phyloP scores from a whole-genome alignment of 2,329 filamentous ascomycete species.

The Blastomyces percursus region DNA sequence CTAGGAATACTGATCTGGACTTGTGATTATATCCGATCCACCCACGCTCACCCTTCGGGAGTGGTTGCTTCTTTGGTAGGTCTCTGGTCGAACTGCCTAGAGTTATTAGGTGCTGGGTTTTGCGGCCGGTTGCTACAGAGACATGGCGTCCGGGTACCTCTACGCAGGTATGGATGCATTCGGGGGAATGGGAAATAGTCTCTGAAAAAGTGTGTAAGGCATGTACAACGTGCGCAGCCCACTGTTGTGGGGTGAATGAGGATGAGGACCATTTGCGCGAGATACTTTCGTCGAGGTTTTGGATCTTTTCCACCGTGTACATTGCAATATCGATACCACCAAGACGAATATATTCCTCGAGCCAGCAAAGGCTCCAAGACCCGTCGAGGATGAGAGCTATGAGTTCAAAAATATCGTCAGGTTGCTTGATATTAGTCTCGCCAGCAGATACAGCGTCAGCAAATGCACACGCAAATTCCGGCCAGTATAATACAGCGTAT shows the following conservation, averaged over 20 bases:
- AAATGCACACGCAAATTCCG: constrained; percentile 4
- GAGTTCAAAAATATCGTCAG: constrained; percentile 1
- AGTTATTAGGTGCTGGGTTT: background rate
- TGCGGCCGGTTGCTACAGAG: background rate
- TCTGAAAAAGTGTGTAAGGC: constrained; percentile 6
- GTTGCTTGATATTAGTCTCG: background rate
- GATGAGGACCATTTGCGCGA: background rate
- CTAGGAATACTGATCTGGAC: constrained; percentile 5
- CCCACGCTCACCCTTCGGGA: constrained; percentile 5
- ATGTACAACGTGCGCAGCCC: constrained; percentile 6
- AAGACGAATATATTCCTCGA: constrained; percentile 7
- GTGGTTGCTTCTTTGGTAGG: background rate
- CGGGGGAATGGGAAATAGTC: constrained; percentile 2
- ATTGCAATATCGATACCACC: constrained; percentile 6
- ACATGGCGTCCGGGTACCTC: background rate
- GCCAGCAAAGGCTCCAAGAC: constrained; percentile 4
- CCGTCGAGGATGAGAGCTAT: constrained; percentile 4
- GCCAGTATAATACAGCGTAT: constrained; percentile 8
- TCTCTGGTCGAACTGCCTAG: background rate
- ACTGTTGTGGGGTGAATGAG: constrained; percentile 1
- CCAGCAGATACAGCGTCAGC: background rate
- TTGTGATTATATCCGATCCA: constrained; percentile 8
- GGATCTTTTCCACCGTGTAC: constrained; percentile 4
- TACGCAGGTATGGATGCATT: constrained; percentile 4
- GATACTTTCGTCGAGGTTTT: background rate